Base-by-base conservation (phyloP, 495 filamentous ascomycete genomes). In the Mycothermus thermophilus region DNA sequence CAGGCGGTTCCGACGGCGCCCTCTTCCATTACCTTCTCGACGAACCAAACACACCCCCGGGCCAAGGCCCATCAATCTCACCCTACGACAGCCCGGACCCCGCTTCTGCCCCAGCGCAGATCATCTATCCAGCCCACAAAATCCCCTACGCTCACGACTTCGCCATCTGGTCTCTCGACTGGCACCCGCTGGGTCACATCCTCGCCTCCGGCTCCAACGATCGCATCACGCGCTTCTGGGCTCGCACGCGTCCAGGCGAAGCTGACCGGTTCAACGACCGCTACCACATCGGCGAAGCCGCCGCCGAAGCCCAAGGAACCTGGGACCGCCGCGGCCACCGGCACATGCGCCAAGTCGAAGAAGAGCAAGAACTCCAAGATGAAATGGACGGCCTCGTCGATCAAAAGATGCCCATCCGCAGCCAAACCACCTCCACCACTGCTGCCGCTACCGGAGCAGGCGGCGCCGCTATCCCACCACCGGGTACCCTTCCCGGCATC, bases 121-220 rank as follows among this genome's bases (percentile, higher is more conserved):
- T 82, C 21, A 83, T 97, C 34, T 79, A 83, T 44, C 90, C 90
- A 5, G 82, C 85, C 1, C 88, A 94, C 58, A 72, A 72, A 42
- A 54, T 93, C 30, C 73, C 79, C 23, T 86, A 79, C 40, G 90
- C 90, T 1, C 90, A 97, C 47, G 83, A 87, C 25, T 87, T 83
- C 44, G 79, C 86, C 8, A 88, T 97, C 37, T 97, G 90, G 90
- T 87, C 85, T 3, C 66, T 97, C 15, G 85, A 93, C 63, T 97
- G 90, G 83, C 90, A 97, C 48, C 90, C 90, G 1, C 64, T 95
- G 0, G 90, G 90, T 14, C 90, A 97, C 48, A 88, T 97, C 40
- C 69, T 97, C 17, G 85, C 86, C n/a, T 93, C 90, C n/a, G 90
- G 90, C 4, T 94, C 88, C 2, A 97, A 97, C 54, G 90, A 97